Conservation (phyloP, 2,329 filamentous ascomycete species). For the Penicillium sclerotigenum region DNA sequence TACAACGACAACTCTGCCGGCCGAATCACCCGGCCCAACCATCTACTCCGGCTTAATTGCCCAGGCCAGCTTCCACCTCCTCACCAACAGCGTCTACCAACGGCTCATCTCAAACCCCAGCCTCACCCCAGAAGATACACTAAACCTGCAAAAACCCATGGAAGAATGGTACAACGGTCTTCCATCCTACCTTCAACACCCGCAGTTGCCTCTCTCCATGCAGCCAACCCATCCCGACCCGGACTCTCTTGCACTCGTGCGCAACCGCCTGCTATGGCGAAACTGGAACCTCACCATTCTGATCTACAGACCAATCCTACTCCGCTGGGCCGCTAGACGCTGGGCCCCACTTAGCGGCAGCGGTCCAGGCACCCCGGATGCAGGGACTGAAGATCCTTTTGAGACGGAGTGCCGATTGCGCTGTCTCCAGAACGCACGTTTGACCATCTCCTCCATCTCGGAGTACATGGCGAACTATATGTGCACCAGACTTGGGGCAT, state of each 20-base stretch:
- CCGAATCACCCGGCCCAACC: slow-evolving; percentile 40
- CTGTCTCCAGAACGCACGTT: slow-evolving; percentile 41
- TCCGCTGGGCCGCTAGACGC: slow-evolving; percentile 40
- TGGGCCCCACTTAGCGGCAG: slow-evolving; percentile 28
- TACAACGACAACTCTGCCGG: slow-evolving; percentile 36
- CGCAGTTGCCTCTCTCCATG: slow-evolving; percentile 19
- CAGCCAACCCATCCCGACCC: slow-evolving; percentile 31
- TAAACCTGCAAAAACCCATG: slow-evolving; percentile 42
- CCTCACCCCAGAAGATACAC: slow-evolving; percentile 42
- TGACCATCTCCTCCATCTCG: slow-evolving; percentile 43
- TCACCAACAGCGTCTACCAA: slow-evolving; percentile 46
- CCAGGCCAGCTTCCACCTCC: slow-evolving; percentile 43
- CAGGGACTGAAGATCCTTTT: slow-evolving; percentile 33
- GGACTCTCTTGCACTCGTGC: slow-evolving; percentile 39
- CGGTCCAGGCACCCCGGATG: slow-evolving; percentile 22
- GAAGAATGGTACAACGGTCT: slow-evolving; percentile 43
- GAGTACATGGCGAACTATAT: slow-evolving; percentile 42
- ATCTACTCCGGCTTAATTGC: slow-evolving; percentile 45
- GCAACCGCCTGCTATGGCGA: slow-evolving; percentile 43
- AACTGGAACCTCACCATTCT: slow-evolving; percentile 46
- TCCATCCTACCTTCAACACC: slow-evolving; percentile 42
- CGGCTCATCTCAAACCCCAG: slow-evolving; percentile 44
- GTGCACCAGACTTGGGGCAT: slow-evolving; percentile 42
- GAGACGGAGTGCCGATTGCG: slow-evolving; percentile 40
- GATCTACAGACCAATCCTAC: slow-evolving; percentile 43